A percentile compares a stretch with the other conserved stretches of the same genome.
Conservation (phyloP, 192 early-diverging fungal genomes). For the Globomyces pollinis-pini region DNA sequence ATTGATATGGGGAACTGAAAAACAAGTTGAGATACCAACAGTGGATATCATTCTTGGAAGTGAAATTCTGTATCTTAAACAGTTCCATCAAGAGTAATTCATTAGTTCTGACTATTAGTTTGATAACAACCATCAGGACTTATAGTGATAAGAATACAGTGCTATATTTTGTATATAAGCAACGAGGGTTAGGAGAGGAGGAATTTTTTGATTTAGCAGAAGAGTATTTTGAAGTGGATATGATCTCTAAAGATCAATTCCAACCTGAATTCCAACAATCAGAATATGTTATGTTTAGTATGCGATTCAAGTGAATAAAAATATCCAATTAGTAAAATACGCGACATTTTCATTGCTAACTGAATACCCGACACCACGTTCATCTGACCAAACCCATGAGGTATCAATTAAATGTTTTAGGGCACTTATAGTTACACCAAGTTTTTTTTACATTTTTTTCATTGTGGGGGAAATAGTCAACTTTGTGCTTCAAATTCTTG, state of each 20-base stretch:
- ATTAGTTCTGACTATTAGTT: neutral
- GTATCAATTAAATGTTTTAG: too few species aligned
- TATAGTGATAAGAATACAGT: slow-evolving; percentile 13
- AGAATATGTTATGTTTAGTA: neutral
- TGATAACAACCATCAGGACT: slow-evolving; percentile 14
- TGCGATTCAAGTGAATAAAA: too few species aligned
- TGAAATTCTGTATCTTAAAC: slow-evolving; percentile 19
- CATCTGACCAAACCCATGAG: too few species aligned
- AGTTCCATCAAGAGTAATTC: too few species aligned
- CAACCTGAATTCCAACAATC: neutral
- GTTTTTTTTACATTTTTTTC: too few species aligned
- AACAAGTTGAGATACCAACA: neutral
- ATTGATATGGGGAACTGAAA: neutral
- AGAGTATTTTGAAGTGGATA: slow-evolving; percentile 19
- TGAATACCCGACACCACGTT: too few species aligned
- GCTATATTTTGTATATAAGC: slow-evolving; percentile 14
- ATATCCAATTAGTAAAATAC: too few species aligned
- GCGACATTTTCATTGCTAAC: too few species aligned
- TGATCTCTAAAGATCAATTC: neutral
- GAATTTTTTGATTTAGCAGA: slow-evolving; percentile 15
- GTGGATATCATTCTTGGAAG: slow-evolving; percentile 16
- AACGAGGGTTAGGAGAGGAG: slow-evolving; percentile 23
- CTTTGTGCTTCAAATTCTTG: too few species aligned
- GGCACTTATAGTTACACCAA: too few species aligned
- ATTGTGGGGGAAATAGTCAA: too few species aligned